Base-by-base conservation (phyloP, 805 yeast species). In the Ogataea glucozyma region DNA sequence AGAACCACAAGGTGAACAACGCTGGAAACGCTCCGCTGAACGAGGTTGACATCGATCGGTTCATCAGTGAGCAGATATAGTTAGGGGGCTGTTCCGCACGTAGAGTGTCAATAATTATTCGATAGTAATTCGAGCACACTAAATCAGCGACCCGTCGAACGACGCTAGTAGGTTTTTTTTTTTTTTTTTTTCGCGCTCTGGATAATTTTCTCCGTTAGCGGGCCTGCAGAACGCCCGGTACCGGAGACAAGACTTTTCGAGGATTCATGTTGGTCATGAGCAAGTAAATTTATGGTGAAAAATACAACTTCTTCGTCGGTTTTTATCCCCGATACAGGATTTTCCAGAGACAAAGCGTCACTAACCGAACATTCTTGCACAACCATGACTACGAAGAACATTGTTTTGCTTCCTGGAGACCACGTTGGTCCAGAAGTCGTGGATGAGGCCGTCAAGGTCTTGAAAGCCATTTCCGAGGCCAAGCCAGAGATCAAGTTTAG, bases 351-450 rank as follows among this genome's bases (percentile, higher is more conserved):
- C 31, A 40, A n/a, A 24, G 22, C 16, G 21, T 9, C 7, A 13
- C 12, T 14, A 12, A 8, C n/a, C n/a, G n/a, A n/a, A n/a, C n/a
- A n/a, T n/a, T n/a, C n/a, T n/a, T n/a, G n/a, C n/a, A n/a, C 26
- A 13, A 19, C n/a, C 11, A 42, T 43, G 44, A 27, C 52, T 18
- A 44, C 52, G 20, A 89, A 88, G 65, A 88, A 77, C 42, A 82
- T 91, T 56, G 95, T 93, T 26, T 78, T 91, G 41, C 75, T 91
- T 27, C 96, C 97, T 46, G 99, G 99, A 58, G 99, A 93, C 72
- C 98, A 93, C 62, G 96, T 87, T 49, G 99, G 99, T 56, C 79
- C 85, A 38, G 99, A 93, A 67, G 79, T 90, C 52, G 79, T 86
- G 43, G 81, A 72, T 19, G 97, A 90, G 72, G 97, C 99, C 37